Percentiles rank a stretch among this genome's conserved stretches.
phyloP scores from a whole-genome alignment of 2,329 filamentous ascomycete genomes.

The Cytospora chrysosperma region DNA sequence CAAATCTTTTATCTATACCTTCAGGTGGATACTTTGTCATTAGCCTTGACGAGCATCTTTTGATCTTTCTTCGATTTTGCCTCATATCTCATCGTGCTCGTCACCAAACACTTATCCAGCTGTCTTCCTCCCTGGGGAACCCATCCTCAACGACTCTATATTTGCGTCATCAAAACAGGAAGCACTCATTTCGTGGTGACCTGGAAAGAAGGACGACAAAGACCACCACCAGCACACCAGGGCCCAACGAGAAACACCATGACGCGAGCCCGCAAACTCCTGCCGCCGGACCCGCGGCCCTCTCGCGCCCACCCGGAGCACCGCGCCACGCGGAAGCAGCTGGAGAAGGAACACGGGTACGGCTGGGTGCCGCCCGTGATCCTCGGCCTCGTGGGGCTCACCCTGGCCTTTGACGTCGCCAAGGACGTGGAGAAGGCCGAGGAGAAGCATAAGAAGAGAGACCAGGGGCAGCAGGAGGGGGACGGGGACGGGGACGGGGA shows the following conservation, averaged over 20 bases:
- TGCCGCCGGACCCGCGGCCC: conserved; percentile 35
- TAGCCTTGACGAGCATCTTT: background rate
- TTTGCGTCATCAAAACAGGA: background rate
- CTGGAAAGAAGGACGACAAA: background rate
- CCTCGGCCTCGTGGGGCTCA: conserved; percentile 38
- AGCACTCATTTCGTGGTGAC: background rate
- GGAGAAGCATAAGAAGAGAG: conserved; percentile 29
- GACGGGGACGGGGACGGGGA: conserved; percentile 18
- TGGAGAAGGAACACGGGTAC: conserved; percentile 43
- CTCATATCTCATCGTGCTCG: background rate
- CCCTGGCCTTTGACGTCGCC: conserved; percentile 41
- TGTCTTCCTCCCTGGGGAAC: background rate
- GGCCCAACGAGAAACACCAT: conserved; percentile 17
- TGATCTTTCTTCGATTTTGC: background rate
- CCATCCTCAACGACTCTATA: background rate
- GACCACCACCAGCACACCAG: no score
- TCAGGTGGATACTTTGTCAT: background rate
- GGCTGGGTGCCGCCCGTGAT: conserved; percentile 41
- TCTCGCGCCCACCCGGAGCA: conserved; percentile 40
- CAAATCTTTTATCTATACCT: background rate
- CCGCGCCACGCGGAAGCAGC: conserved; percentile 37
- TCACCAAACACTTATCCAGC: background rate
- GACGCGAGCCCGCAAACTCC: conserved; percentile 12
- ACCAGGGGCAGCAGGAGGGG: conserved; percentile 21
- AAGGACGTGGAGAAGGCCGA: conserved; percentile 39